phyloP scores from a whole-genome alignment of 495 filamentous ascomycete species.

The Aspergillus carlsbadensis region DNA sequence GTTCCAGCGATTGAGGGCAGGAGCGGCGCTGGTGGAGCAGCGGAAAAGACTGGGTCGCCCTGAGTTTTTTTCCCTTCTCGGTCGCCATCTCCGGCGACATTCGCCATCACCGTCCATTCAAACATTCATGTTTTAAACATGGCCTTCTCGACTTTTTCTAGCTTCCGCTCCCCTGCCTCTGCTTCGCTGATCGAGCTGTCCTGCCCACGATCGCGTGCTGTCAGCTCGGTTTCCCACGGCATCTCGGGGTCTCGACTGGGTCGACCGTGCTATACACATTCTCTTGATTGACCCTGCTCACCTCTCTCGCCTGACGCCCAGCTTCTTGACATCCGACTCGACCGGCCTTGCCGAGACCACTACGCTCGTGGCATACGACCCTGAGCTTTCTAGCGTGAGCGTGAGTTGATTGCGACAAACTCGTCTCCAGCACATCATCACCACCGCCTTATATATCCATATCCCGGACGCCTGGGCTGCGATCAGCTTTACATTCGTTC shows the following conservation, averaged over 20 bases:
- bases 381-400: constrained; percentile 3
- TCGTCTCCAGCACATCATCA: constrained; percentile 39
- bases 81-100: constrained; percentile 1
- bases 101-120: background rate
- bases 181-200: background rate
- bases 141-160: background rate
- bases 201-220: background rate
- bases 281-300: background rate
- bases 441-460: background rate
- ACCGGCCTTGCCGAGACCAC: constrained; percentile 1
- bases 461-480: background rate
- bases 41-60: constrained; percentile 6
- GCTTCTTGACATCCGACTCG: background rate
- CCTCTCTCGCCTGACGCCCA: constrained; percentile 7
- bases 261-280: background rate
- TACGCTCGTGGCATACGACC: constrained; percentile 3
- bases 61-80: constrained; percentile 5
- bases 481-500: too few species aligned
- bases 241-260: background rate
- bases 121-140: background rate
- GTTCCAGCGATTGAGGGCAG: background rate
- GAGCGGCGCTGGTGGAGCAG: constrained; percentile 14
- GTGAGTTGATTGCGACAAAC: constrained; percentile 35
- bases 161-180: background rate
- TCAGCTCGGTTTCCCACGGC: background rate